Percentiles rank a stretch among this genome's conserved stretches.
phyloP scores from a whole-genome alignment of 331 rosid genomes.

The Ulmus americana region DNA sequence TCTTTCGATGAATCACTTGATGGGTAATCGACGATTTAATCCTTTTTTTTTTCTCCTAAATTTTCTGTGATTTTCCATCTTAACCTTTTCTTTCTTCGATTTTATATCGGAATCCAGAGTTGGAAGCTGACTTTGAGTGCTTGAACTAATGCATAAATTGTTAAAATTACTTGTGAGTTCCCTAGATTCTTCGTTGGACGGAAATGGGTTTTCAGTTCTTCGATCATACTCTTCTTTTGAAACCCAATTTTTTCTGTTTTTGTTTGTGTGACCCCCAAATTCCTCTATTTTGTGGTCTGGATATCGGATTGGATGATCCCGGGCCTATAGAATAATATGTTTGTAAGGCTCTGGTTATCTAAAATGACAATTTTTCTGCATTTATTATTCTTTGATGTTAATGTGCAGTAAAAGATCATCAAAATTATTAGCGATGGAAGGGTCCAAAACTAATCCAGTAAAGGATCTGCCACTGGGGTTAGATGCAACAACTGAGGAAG shows the following conservation, averaged over 20 bases:
- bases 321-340: neutral
- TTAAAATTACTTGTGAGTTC: neutral
- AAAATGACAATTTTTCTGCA: neutral
- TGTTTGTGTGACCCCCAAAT: too few species aligned
- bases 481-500: constrained; percentile 50
- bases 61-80: too few species aligned
- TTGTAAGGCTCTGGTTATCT: neutral
- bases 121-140: too few species aligned
- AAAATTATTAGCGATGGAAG: constrained; percentile 45
- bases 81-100: too few species aligned
- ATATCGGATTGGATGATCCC: neutral
- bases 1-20: neutral
- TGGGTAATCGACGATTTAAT: neutral
- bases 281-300: neutral
- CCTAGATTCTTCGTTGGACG: neutral
- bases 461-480: constrained; percentile 47
- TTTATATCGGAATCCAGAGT: too few species aligned
- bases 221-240: neutral
- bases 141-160: too few species aligned
- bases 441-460: constrained; percentile 24
- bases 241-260: neutral
- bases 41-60: too few species aligned
- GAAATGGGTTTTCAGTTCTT: neutral
- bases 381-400: neutral
- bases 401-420: constrained; percentile 33